Base-by-base conservation (phyloP, 129 eudicot species). In the Flaveria trinervia region DNA sequence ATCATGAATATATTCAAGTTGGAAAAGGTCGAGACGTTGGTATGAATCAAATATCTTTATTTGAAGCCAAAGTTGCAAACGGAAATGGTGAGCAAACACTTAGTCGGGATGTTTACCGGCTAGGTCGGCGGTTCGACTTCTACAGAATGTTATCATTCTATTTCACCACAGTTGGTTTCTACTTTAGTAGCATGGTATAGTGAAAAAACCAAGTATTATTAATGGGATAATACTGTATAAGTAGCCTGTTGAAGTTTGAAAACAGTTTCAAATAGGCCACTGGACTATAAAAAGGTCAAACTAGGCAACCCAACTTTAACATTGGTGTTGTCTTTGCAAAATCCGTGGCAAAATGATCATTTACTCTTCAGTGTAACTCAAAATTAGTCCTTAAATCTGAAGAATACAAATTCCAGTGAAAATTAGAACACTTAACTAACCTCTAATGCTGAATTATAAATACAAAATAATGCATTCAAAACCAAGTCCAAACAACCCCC, bases 21-120 rank as follows among this genome's bases (percentile, higher is more conserved):
- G 98, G 98, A 20, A 91, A 93, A 73, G 98, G 98, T 44, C 85
- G 98, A 39, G 98, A 93, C 70, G 98, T 93, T 77, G 98, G 98
- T 30, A 87, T 93, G 97, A 93, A 93, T 79, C 98, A 93, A 79
- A 93, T 93, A 79, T 91, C 98, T 16, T 85, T 78, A 39, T 93
- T 93, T 68, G 98, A 93, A 80, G 98, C 98, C 57, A 93, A 93
- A 80, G 97, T 93, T 65, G 97, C 98, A 65, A 93, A 91, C 68
- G 98, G 98, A 78, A 94, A 94, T 76, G 98, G 98, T 56, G 98
- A 94, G 83, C 98, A 94, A 78, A 91, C 97, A 70, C 96, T 93
- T 15, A 91, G 98, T 57, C 87, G 98, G 59, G 98, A 93, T 80
- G 92, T 93, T 62, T 91, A 89, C 74, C 77, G 98, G 43, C 92